Base-by-base conservation (phyloP, 805 yeast species). In the Saccharomycopsis oosterbeekiorum region DNA sequence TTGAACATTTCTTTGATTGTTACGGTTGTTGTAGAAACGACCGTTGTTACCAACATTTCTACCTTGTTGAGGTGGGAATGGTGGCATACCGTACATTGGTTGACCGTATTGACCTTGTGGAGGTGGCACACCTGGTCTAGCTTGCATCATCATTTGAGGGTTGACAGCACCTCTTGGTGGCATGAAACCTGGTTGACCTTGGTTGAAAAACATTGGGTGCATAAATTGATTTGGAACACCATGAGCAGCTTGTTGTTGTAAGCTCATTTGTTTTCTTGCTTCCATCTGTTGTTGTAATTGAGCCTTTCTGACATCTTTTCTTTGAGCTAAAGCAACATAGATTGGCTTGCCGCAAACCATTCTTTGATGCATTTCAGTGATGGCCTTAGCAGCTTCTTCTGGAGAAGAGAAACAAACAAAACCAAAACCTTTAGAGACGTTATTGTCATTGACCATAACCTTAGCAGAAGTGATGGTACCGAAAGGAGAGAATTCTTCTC, bases 341-440 rank as follows among this genome's bases (percentile, higher is more conserved):
- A 94, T 82, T 71, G 98, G 99, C 84, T 94, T 94, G 74, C 92
- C 90, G 69, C 84, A 86, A 70, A 94, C 84, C 86, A 93, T 88
- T 75, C 91, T 88, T 80, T 91, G 97, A 84, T 93, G 91, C 97
- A 93, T 92, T 82, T 93, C 99, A 70, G 93, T 83, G 75, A 93
- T 90, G 67, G 99, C 99, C 80, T 90, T 91, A 71, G 97, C 89
- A 69, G 99, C 99, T 84, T 94, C 99, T 77, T 94, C 99, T 73
- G 98, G 97, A 67, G 94, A 77, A 61, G 97, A 85, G 88, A 86
- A 94, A 80, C 99, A 91, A 69, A 94, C 99, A 75, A 94, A 94
- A 73, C 99, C 99, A 75, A 94, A 94, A 68, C 98, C 98, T 82
- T 89, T 93, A 66, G 97, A 90, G 79, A 90, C 90, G 70, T 96